Evolutionary conservation across 1,284 basidiomycete species (phyloP).

Genomic region (Salmacisia buchloeana): DNA sequence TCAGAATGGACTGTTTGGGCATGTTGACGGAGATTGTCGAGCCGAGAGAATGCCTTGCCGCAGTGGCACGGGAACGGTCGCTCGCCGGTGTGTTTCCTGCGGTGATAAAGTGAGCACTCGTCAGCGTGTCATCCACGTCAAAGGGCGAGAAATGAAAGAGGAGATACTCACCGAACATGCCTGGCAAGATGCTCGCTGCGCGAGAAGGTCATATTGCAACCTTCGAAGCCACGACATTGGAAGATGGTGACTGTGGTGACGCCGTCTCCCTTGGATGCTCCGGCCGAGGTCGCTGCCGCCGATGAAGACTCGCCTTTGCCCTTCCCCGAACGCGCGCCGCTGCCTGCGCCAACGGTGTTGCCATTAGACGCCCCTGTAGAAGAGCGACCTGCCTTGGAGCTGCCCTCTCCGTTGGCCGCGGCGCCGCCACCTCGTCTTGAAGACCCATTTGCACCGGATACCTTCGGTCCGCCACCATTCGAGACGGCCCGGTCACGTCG

Average conservation of each 20-base stretch:
- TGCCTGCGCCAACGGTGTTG: too few species aligned
- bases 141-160: not conserved
- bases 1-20: constrained; percentile 92
- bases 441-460: too few species aligned
- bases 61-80: constrained; percentile 89
- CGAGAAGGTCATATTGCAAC: constrained; percentile 92
- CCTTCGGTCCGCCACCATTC: too few species aligned
- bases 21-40: constrained; percentile 94
- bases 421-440: too few species aligned
- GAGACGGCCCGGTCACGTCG: too few species aligned
- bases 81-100: constrained; percentile 92
- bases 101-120: constrained; percentile 9
- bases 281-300: not conserved
- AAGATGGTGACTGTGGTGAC: constrained; percentile 71
- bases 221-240: constrained; percentile 87
- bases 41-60: constrained; percentile 85
- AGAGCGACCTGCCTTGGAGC: too few species aligned
- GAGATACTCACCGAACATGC: constrained; percentile 70
- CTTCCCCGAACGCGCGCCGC: too few species aligned
- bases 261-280: not conserved
- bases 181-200: constrained; percentile 89
- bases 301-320: not conserved
- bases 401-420: too few species aligned
- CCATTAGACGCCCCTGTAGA: too few species aligned
- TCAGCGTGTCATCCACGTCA: not conserved